Evolutionary conservation across 371 early-diverging fungal species (phyloP).

Genomic region (Saksenaea oblongispora): DNA sequence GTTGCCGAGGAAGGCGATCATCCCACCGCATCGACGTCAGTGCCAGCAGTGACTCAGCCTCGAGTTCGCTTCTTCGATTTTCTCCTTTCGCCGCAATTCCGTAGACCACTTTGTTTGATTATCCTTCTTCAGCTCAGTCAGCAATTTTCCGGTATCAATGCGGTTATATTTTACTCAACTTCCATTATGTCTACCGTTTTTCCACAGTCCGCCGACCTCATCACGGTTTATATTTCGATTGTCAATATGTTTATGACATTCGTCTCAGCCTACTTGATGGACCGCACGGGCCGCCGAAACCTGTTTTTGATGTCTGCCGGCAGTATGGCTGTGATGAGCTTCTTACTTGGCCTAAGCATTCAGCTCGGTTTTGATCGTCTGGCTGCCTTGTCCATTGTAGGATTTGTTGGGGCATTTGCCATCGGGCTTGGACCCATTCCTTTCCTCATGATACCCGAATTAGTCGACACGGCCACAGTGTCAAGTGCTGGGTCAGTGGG

Average conservation of each 20-base stretch:
- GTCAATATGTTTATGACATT: slow-evolving; percentile 78
- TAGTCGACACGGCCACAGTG: slow-evolving; percentile 74
- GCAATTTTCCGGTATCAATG: slow-evolving; percentile 95
- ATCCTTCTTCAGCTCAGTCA: slow-evolving; percentile 78
- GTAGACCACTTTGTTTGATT: slow-evolving; percentile 64
- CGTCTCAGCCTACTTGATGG: slow-evolving; percentile 75
- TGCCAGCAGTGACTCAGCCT: background rate
- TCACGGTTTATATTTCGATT: slow-evolving; percentile 76
- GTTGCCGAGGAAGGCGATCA: slow-evolving; percentile 4
- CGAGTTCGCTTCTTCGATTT: slow-evolving; percentile 44
- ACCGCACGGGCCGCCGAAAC: slow-evolving; percentile 78
- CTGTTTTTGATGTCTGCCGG: slow-evolving; percentile 71
- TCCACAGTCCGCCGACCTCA: slow-evolving; percentile 59
- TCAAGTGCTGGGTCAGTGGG: slow-evolving; percentile 73
- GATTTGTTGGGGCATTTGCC: slow-evolving; percentile 85
- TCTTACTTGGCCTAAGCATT: slow-evolving; percentile 64
- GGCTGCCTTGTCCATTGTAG: slow-evolving; percentile 69
- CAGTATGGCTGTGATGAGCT: slow-evolving; percentile 59
- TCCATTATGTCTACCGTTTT: slow-evolving; percentile 71
- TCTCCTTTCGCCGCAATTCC: slow-evolving; percentile 48
- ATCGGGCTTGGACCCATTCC: slow-evolving; percentile 91
- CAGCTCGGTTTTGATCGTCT: slow-evolving; percentile 48
- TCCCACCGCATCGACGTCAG: background rate
- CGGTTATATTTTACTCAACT: slow-evolving; percentile 87
- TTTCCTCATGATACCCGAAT: slow-evolving; percentile 82